Base-by-base conservation (phyloP, 352 stramenopile genomes). In the Pythium vanterpoolii region DNA sequence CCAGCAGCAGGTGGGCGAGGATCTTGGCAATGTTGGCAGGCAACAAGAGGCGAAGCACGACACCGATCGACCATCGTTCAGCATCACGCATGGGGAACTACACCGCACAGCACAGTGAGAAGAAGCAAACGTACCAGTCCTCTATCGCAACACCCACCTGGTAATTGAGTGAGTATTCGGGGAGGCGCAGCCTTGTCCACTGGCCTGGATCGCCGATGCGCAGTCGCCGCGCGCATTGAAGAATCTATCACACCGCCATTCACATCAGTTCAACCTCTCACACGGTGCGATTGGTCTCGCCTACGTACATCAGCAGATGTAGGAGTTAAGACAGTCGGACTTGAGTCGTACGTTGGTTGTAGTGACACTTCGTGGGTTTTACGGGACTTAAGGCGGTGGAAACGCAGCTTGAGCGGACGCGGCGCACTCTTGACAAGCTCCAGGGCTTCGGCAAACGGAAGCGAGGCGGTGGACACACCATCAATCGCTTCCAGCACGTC, bases 401-500 rank as follows among this genome's bases (percentile, higher is more conserved):
- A 92, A 7, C 81, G 75, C n/a, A 94, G 61, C 11, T 76, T 79
- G 55, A 91, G 74, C 8, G 83, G 82, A 11, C 76, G 67, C 26
- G 85, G 79, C 10, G 77, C 68, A 33, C 67, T 76, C 23, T 84
- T 68, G 10, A 92, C 43, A 8, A 92, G 60, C 23, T 74, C 61
- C 28, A 90, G 49, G 8, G 81, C 65, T 56, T 87, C 66, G 16
- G 74, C 64, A 38, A 87, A 89, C 14, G 58, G 73, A 46, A 94
- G 77, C 5, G 83, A 88, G 1, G 73, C 80, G 80, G 65, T 90
- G 10, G 81, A 72, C 18, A 93, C 82, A 42, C 83, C 84, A 42
- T 92, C 81, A 26, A 93, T 69, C 21, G 85, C 74, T 63, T 87
- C 79, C 6, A 94, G 61, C 8, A 89, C 69, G 51, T 95, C 85